Conservation (phyloP, 192 early-diverging fungal species). For the Thamnidium elegans region DNA sequence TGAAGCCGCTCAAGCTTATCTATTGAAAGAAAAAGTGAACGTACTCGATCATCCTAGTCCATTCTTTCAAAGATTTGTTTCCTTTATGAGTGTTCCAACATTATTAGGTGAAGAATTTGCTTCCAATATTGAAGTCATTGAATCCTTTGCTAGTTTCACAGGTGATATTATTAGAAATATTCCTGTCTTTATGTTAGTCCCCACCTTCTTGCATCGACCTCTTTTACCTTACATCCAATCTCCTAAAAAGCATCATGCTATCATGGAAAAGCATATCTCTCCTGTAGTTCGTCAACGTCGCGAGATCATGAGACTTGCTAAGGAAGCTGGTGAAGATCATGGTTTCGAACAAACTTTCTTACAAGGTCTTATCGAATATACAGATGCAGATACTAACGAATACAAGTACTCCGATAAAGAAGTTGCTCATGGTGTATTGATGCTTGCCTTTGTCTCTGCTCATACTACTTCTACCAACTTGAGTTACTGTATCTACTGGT, state of each 20-base stretch:
- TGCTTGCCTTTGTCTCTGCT: slow-evolving; percentile 30
- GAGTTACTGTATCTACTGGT: slow-evolving; percentile 20
- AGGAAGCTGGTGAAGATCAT: not conserved
- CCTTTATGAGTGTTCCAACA: slow-evolving; percentile 29
- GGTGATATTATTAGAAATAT: slow-evolving; percentile 24
- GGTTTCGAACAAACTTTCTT: slow-evolving; percentile 4
- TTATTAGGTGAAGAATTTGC: slow-evolving; percentile 21
- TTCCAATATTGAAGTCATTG: slow-evolving; percentile 21
- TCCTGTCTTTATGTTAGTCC: slow-evolving; percentile 15
- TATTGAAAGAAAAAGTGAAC: too few species aligned
- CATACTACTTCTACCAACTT: slow-evolving; percentile 23
- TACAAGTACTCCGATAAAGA: slow-evolving; percentile 18
- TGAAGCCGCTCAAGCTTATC: too few species aligned
- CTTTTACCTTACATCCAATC: slow-evolving; percentile 20
- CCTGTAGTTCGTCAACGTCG: slow-evolving; percentile 8
- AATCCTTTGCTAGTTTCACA: slow-evolving; percentile 26
- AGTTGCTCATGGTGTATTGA: slow-evolving; percentile 14
- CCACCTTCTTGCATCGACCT: slow-evolving; percentile 6
- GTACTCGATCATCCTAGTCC: not conserved
- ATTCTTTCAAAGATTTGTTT: slow-evolving; percentile 24
- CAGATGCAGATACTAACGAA: slow-evolving; percentile 16
- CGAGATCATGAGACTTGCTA: not conserved
- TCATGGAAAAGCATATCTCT: slow-evolving; percentile 10
- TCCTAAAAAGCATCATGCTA: not conserved
- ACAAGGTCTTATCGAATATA: slow-evolving; percentile 20